A percentile compares a stretch with the other conserved stretches of the same genome.
Evolutionary conservation across 2,329 filamentous ascomycete genomes (phyloP).

Genomic region (Colletotrichum endophyticum): DNA sequence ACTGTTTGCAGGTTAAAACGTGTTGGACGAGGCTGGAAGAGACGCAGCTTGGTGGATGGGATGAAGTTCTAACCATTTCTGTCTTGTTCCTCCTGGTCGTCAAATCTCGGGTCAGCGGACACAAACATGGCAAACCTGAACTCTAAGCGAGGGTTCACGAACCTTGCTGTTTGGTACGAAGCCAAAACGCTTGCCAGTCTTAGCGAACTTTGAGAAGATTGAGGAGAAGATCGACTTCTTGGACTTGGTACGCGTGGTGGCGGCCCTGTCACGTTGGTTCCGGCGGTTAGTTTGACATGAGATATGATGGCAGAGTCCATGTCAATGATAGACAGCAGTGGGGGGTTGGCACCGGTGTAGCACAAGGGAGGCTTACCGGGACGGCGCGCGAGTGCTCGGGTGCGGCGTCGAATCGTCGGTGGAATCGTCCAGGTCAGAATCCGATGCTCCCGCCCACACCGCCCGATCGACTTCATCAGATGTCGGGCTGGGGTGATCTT

Average conservation of each 20-base stretch:
- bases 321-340: neutral
- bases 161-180: slow-evolving; percentile 18
- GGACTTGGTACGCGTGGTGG: neutral
- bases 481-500: slow-evolving; percentile 14
- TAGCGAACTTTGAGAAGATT: slow-evolving; percentile 10
- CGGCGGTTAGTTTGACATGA: neutral
- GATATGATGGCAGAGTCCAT: neutral
- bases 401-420: slow-evolving; percentile 1
- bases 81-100: slow-evolving; percentile 30
- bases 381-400: neutral
- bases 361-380: neutral
- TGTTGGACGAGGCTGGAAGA: neutral
- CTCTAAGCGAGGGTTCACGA: neutral
- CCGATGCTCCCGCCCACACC: slow-evolving; percentile 13
- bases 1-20: slow-evolving; percentile 18
- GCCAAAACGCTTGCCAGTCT: slow-evolving; percentile 8
- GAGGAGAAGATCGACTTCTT: slow-evolving; percentile 8
- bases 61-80: slow-evolving; percentile 27
- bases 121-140: neutral
- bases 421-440: slow-evolving; percentile 2
- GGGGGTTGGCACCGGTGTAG: neutral
- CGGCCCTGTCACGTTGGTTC: neutral
- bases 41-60: neutral
- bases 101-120: neutral
- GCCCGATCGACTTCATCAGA: slow-evolving; percentile 11